Conservation (phyloP, 2,329 filamentous ascomycete species). For the Chrysoporthe deuterocubensis region DNA sequence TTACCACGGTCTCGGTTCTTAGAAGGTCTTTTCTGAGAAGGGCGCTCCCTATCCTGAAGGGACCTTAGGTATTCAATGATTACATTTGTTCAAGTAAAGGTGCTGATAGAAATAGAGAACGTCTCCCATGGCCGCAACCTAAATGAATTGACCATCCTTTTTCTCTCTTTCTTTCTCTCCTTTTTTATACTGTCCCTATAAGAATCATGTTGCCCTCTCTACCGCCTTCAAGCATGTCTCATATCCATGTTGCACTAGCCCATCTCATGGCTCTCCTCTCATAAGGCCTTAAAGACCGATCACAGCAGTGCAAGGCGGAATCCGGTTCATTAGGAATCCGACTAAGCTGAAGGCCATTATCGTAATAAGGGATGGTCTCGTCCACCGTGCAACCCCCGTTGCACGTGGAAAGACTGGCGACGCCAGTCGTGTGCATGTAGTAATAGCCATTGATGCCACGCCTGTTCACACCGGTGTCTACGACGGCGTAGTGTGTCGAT, state of each 20-base stretch:
- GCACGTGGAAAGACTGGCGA: slow-evolving; percentile 3
- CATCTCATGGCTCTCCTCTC: background rate
- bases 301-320: background rate
- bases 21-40: background rate
- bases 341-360: background rate
- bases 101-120: too few species aligned
- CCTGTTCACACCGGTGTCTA: too few species aligned
- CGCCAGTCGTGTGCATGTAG: background rate
- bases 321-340: background rate
- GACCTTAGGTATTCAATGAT: background rate
- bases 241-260: background rate
- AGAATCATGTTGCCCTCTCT: too few species aligned
- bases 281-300: background rate
- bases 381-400: background rate
- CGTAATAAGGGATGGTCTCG: background rate
- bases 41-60: background rate
- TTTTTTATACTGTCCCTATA: too few species aligned
- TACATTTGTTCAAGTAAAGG: background rate
- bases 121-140: too few species aligned
- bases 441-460: background rate
- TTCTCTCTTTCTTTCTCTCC: too few species aligned
- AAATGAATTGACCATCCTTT: too few species aligned
- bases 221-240: background rate
- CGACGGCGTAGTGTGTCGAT: too few species aligned
- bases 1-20: background rate